Evolutionary conservation across 2,329 filamentous ascomycete species (phyloP), one percentile per base, ranked within the genome.

Genomic region (Mycosphaerella sp.): DNA sequence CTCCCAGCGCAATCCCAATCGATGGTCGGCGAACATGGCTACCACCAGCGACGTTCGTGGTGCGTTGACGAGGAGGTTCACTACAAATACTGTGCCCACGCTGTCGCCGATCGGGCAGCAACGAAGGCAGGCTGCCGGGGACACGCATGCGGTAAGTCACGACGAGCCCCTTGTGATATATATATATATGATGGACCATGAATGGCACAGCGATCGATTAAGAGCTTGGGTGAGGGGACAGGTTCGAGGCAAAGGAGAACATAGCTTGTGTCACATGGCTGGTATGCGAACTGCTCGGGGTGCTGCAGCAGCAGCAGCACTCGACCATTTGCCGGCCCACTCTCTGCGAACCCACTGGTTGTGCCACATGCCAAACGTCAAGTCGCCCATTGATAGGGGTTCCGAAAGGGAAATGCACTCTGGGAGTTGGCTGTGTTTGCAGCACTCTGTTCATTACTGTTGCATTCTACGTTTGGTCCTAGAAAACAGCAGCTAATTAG

Each of bases 41-140:
- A 58, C 76, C 83, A 68, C 76, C 74, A 58, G 81, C 69, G 88
- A 95, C 66, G 79, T 80, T 59, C 84, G 90, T 70, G 81, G 82
- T 57, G 84, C 83, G 62, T 77, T 97, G 68, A 88, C 90, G 71
- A 85, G 91, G 66, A 86, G 91, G 67, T 97, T 97, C 73, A 97
- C 91, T 58, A 93, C 90, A 52, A 94, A 76, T 64, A 95, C 73
- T 84, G 87, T 73, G 79, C 88, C 71, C 79, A 89, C 78, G 75
- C 71, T 90, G 66, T 76, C 74, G 45, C 73, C 78, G 52, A 76
- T 76, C 64, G 79, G 77, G 41, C 77, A 80, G 66, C 74, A 78
- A 62, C 68, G 76, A 47, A 68, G 72, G 53, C 77, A 77, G 64
- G 69, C 75, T 46, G 73, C 77, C 41, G 79, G 81, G 66, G 73